phyloP scores from a whole-genome alignment of 345 rosid genomes.

The Populus tremula region DNA sequence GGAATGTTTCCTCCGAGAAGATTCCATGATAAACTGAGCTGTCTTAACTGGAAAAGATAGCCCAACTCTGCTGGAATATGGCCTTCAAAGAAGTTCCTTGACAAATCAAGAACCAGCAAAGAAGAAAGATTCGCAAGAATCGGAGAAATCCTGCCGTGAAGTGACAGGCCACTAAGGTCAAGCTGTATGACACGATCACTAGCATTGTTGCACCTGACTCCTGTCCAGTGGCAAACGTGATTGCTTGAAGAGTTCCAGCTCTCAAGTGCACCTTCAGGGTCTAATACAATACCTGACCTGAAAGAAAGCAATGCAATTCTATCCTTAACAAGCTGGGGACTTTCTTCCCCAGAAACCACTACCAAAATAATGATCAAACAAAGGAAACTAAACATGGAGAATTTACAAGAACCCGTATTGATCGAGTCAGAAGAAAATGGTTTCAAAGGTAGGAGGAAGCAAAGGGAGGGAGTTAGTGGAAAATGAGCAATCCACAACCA shows the following conservation, averaged over 20 bases:
- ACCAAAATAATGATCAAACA: conserved; percentile 29
- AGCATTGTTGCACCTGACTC: conserved; percentile 59
- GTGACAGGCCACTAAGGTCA: conserved; percentile 55
- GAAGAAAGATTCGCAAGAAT: conserved; percentile 59
- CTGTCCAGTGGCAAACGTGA: conserved; percentile 75
- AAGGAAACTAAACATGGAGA: conserved; percentile 29
- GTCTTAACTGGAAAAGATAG: conserved; percentile 42
- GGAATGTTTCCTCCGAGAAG: conserved; percentile 68
- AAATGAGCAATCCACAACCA: not conserved
- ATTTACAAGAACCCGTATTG: conserved; percentile 41
- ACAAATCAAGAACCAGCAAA: conserved; percentile 63
- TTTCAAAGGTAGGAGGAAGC: not conserved
- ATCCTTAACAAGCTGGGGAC: conserved; percentile 26
- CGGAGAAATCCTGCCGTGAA: conserved; percentile 62
- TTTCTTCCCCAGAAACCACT: conserved; percentile 28
- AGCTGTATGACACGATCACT: conserved; percentile 41
- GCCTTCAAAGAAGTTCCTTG: conserved; percentile 65
- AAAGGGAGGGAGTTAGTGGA: not conserved
- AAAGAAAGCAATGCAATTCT: conserved; percentile 55
- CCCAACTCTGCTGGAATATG: conserved; percentile 65
- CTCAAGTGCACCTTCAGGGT: conserved; percentile 44
- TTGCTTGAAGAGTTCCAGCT: conserved; percentile 47
- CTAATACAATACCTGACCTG: conserved; percentile 49
- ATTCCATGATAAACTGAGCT: conserved; percentile 65
- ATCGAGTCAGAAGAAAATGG: not conserved